These are phyloP conservation scores for Blastobotrys peoriensis DNA, from an alignment of 805 yeast species.

Conservation along the genomic window DNA sequence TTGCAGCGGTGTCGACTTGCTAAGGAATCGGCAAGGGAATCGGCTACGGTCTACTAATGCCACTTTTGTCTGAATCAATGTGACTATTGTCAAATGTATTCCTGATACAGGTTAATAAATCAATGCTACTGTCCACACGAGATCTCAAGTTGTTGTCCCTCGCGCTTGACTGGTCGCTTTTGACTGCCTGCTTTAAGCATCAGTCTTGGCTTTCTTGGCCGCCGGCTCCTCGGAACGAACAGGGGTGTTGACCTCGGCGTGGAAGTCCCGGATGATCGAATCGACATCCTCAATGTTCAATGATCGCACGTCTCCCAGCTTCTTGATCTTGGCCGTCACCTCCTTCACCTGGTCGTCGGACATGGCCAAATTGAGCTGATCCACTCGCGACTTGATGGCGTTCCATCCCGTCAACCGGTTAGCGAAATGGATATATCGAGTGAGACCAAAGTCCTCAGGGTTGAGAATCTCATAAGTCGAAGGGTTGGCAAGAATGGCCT, in stretches of 20 bases:
- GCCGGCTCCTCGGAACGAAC: slow-evolving; percentile 23
- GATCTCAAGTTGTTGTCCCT: no score
- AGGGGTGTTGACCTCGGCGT: slow-evolving; percentile 45
- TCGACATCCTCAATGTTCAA: slow-evolving; percentile 96
- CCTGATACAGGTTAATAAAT: no score
- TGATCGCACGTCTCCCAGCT: slow-evolving; percentile 91
- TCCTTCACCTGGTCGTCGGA: slow-evolving; percentile 93
- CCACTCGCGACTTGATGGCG: slow-evolving; percentile 97
- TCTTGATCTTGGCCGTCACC: slow-evolving; percentile 87
- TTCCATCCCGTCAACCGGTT: slow-evolving; percentile 99
- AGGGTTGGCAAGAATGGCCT: slow-evolving; percentile 97
- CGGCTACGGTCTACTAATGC: no score
- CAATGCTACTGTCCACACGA: no score
- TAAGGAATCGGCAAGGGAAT: no score
- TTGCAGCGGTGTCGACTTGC: no score
- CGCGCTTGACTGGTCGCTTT: no score
- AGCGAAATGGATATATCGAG: slow-evolving; percentile 96
- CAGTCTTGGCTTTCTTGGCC: slow-evolving; percentile 30
- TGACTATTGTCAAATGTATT: no score
- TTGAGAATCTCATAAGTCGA: slow-evolving; percentile 96
- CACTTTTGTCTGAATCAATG: no score
- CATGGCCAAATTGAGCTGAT: slow-evolving; percentile 83
- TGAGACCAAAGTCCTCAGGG: slow-evolving; percentile 92
- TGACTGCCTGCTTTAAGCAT: no score
- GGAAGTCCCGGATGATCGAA: slow-evolving; percentile 90